Conservation (phyloP, 768 basidiomycete species). For the Boletus barrowsii region DNA sequence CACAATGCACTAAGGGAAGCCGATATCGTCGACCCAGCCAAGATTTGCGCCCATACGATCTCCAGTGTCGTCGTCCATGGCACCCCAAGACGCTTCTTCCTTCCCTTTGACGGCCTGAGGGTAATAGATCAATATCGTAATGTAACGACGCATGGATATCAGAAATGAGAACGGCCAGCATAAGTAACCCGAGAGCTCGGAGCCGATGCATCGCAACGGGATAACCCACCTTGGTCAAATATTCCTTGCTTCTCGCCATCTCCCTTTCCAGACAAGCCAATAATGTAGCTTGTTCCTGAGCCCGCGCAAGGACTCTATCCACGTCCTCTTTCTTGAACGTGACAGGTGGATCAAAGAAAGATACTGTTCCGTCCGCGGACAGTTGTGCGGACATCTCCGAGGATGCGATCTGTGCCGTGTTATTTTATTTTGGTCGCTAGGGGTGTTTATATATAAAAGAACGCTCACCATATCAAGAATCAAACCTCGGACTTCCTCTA, state of each 20-base stretch:
- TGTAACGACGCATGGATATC: too few relatives aligned
- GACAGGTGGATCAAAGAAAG: slow-evolving; percentile 65
- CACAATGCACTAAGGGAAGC: slow-evolving; percentile 13
- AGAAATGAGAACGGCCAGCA: too few relatives aligned
- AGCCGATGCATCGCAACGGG: not conserved
- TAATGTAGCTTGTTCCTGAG: slow-evolving; percentile 44
- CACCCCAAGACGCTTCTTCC: slow-evolving; percentile 25
- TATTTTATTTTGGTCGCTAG: not conserved
- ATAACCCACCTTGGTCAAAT: slow-evolving; percentile 58
- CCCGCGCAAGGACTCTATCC: slow-evolving; percentile 51
- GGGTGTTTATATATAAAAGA: not conserved
- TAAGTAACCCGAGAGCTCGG: too few relatives aligned
- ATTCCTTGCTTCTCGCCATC: slow-evolving; percentile 66
- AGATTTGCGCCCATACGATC: slow-evolving; percentile 21
- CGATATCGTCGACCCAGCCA: slow-evolving; percentile 29
- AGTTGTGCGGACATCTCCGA: slow-evolving; percentile 69
- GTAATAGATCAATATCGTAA: too few relatives aligned
- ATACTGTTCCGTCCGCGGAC: slow-evolving; percentile 66
- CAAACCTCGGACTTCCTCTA: slow-evolving; percentile 54
- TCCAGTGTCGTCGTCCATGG: slow-evolving; percentile 27
- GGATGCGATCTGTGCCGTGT: slow-evolving; percentile 56
- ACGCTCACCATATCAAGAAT: slow-evolving; percentile 69
- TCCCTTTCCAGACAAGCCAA: slow-evolving; percentile 25
- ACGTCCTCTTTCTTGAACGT: slow-evolving; percentile 58
- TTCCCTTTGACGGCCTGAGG: slow-evolving; percentile 29